Percentiles rank a stretch among this genome's conserved stretches.
phyloP scores from a whole-genome alignment of 371 early-diverging fungal species.

The Basidiobolus meristosporus region DNA sequence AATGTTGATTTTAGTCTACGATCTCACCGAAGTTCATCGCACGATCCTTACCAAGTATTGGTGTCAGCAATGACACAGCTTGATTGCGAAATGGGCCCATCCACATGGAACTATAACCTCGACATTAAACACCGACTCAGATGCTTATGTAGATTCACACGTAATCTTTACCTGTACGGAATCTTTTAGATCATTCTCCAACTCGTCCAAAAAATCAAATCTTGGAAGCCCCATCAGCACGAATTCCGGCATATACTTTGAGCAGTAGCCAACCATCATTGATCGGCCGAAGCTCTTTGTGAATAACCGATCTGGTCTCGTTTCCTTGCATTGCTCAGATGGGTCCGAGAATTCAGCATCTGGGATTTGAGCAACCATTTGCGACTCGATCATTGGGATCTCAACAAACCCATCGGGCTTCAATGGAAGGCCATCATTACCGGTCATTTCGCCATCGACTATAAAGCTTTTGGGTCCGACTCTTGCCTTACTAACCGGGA shows the following conservation, averaged over 20 bases:
- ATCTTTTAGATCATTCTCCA: constrained; percentile 27
- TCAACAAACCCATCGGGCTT: not conserved
- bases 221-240: constrained; percentile 35
- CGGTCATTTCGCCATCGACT: not conserved
- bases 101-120: constrained; percentile 1
- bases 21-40: no score
- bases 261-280: constrained; percentile 32
- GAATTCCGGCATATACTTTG: constrained; percentile 33
- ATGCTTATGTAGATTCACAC: constrained; percentile 5
- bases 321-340: constrained; percentile 1
- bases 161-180: constrained; percentile 9
- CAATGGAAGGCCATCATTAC: not conserved
- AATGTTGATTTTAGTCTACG: no score
- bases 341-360: constrained; percentile 4
- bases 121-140: no score
- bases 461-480: no score
- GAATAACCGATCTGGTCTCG: constrained; percentile 22
- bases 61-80: constrained; percentile 31
- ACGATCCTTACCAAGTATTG: constrained; percentile 10
- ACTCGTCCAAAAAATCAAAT: constrained; percentile 17
- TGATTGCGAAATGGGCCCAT: constrained; percentile 15
- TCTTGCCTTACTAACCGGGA: no score
- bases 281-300: constrained; percentile 44
- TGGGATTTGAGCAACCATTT: not conserved
- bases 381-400: not conserved